Evolutionary conservation across 1,139 yeast genomes (phyloP).

Genomic region (Magnusiomyces starmeri): DNA sequence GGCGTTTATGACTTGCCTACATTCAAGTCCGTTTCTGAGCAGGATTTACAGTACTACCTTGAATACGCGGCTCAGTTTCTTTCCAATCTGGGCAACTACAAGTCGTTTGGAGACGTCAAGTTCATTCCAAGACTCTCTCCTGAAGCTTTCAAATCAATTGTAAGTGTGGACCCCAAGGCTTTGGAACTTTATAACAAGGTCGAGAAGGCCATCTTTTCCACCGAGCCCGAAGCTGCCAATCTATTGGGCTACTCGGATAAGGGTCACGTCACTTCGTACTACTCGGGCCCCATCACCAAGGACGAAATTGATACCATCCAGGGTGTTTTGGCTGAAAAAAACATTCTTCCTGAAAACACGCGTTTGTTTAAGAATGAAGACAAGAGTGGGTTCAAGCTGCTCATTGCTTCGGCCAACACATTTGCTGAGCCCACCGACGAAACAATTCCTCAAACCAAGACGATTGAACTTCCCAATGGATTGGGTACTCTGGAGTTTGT

Average conservation of each 20-base stretch:
- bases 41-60: conserved; percentile 44
- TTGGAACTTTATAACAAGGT: conserved; percentile 40
- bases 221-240: conserved; percentile 40
- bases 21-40: conserved; percentile 25
- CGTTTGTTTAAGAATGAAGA: conserved; percentile 44
- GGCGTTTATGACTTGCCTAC: conserved; percentile 45
- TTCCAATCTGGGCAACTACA: conserved; percentile 77
- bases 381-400: conserved; percentile 24
- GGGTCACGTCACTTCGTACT: conserved; percentile 71
- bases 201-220: conserved; percentile 45
- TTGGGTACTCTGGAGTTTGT: conserved; percentile 47
- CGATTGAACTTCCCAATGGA: conserved; percentile 21
- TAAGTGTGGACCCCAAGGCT: conserved; percentile 33
- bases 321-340: conserved; percentile 50
- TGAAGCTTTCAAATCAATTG: conserved; percentile 27
- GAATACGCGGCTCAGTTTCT: conserved; percentile 78
- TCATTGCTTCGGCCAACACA: conserved; percentile 29
- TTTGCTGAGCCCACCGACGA: conserved; percentile 5
- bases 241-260: conserved; percentile 72
- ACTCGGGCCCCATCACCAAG: conserved; percentile 49
- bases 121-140: conserved; percentile 58
- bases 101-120: conserved; percentile 83
- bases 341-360: conserved; percentile 77
- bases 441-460: neutral
- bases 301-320: conserved; percentile 61